Evolutionary conservation across 768 basidiomycete species (phyloP), one percentile per base, ranked within the genome.

Genomic region (Mrakia gelida): DNA sequence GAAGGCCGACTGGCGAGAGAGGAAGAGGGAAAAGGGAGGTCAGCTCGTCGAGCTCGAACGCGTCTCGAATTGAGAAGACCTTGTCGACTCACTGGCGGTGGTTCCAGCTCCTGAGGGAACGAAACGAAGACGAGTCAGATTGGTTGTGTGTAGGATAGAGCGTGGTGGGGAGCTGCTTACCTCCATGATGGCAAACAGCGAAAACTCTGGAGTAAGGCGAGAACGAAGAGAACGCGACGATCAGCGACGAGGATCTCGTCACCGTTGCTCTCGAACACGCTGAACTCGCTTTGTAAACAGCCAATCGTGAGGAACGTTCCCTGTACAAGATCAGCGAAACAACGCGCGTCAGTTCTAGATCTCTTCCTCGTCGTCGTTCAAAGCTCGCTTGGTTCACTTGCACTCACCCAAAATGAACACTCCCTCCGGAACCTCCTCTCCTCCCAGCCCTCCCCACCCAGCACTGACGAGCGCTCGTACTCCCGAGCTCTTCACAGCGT

Each of bases 261-360:
- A n/a, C n/a, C n/a, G n/a, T n/a, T n/a, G n/a, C n/a, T n/a, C n/a
- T n/a, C n/a, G n/a, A n/a, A n/a, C n/a, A 15, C 9, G 15, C n/a
- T n/a, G n/a, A n/a, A 16, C 45, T 49, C 9, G 15, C 45, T 88
- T 82, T 52, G 86, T 87, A 80, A 90, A 91, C 8, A 91, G 85
- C 90, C 90, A 91, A 81, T 91, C 90, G 82, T 90, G 90, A 0
- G 90, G 90, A 13, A 90, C 87, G 79, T 89, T 89, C 7, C 83
- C 89, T 56, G 56, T n/a, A n/a, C n/a, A 26, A n/a, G n/a, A n/a
- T n/a, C n/a, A n/a, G n/a, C n/a, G n/a, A n/a, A 56, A n/a, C 3
- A 56, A n/a, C 7, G 56, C 5, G 56, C 56, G 16, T 56, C 56
- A 56, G 56, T 8, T 56, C 15, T 9, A 49, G 1, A 2, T 3